Base-by-base conservation (phyloP, 2,329 filamentous ascomycete genomes). In the Teratosphaeria pseudoeucalypti region DNA sequence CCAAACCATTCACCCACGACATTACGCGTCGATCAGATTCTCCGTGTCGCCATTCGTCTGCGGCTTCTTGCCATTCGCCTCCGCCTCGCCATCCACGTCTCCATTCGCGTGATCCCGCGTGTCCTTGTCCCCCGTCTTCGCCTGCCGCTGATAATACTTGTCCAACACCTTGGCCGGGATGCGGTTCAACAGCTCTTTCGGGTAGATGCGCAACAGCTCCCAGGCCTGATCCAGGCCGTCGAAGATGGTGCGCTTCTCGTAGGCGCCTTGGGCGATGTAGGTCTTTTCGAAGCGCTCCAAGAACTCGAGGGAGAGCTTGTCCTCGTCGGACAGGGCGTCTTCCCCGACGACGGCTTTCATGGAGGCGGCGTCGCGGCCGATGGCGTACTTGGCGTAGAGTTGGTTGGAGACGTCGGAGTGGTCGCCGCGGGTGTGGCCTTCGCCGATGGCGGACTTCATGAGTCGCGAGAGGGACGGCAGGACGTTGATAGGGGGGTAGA, bases 321-420 rank as follows among this genome's bases (percentile, higher is more conserved):
- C 94, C 78, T 99, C 94, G 58, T 89, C 84, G 32, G 91, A 96
- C 72, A 99, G 78, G 37, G 94, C 94, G 76, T 99, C 94, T 78
- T 99, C 95, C 79, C 94, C 94, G 61, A 99, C 94, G 75, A 99
- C 94, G 62, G 94, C 94, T 81, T 97, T 99, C 94, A 99, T 99
- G 74, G 91, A 88, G 43, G 95, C 92, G 23, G 94, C 94, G 72
- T 99, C 94, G 82, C 92, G 92, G 73, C 94, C 94, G 73, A 99
- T 97, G 76, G 94, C 94, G 75, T 99, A 99, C 79, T 99, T 99
- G 78, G 94, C 94, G 76, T 99, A 99, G 65, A 99, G 84, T 82
- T 99, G 94, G 82, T 99, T 99, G 67, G 94, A 99, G 56, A 99
- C 94, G 78, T 99, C 94, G 68, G 90, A 90, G 77, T 99, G 94